Base-by-base conservation (phyloP, 1,139 yeast genomes). In the Debaryomyces sp. region DNA sequence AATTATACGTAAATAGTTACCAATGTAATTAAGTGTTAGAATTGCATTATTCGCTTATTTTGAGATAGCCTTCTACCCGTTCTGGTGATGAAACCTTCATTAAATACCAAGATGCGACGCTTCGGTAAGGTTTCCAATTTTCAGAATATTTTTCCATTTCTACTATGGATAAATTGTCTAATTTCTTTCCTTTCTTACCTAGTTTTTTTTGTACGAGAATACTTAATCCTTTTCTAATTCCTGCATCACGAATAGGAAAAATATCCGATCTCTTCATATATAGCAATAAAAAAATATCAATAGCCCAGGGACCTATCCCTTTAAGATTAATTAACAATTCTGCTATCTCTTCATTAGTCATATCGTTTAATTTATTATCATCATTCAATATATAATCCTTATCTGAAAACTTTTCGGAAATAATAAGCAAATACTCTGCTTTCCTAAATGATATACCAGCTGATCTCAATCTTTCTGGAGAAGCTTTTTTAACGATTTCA, bases 101-200 rank as follows among this genome's bases (percentile, higher is more conserved):
- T 27, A 39, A 39, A 27, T 39, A 39, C 42, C 42, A 39, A 17
- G 42, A 27, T 15, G 42, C 42, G 18, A 39, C 24, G 12, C 42
- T 39, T 15, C 42, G 42, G 18, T 39, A 39, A 27, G 42, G 42
- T 17, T 39, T 39, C 42, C 42, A 39, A 15, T 39, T 39, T 15
- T 39, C 42, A 4, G 34, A 32, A 27, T 15, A 34, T 27, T 39
- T 27, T 27, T 39, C 33, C 42, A 39, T 39, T 26, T 39, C 42
- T 15, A 29, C 34, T 26, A 39, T 26, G 15, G 42, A 26, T 27
- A 39, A 27, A 17, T 15, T 2, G 4, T 39, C 29, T 27, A 39
- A 39, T 4, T 27, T 18, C 24, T 39, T 39, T 27, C 34, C 33
- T 24, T 17, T 39, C 17, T 27, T 27, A 27, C 23, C 27, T 17